phyloP scores from a whole-genome alignment of 768 basidiomycete genomes.

The Melanogaster broomeanus region DNA sequence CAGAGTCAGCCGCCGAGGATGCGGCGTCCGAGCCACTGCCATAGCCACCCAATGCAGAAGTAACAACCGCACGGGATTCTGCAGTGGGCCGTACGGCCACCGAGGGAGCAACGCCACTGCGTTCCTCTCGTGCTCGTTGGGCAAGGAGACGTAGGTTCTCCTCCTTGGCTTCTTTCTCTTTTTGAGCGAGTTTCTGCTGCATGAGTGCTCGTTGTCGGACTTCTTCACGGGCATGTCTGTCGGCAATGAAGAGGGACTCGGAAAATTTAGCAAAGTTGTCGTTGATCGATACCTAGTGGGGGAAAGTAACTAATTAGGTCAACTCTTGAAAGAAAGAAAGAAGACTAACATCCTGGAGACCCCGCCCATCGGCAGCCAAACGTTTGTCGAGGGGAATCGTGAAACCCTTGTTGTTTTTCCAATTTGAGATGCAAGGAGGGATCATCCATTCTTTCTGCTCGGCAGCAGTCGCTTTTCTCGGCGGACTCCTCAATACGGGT shows the following conservation, averaged over 20 bases:
- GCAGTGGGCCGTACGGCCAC: slow-evolving; percentile 62
- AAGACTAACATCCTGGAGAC: slow-evolving; percentile 87
- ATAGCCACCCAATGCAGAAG: slow-evolving; percentile 80
- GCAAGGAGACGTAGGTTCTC: slow-evolving; percentile 93
- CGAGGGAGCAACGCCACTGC: slow-evolving; percentile 69
- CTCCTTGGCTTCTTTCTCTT: slow-evolving; percentile 94
- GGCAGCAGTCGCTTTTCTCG: slow-evolving; percentile 91
- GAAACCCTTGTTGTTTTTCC: slow-evolving; percentile 99
- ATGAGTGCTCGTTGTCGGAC: slow-evolving; percentile 94
- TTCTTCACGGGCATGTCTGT: slow-evolving; percentile 97
- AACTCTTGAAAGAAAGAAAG: not conserved
- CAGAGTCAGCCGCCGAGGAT: slow-evolving; percentile 50
- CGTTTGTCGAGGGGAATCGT: slow-evolving; percentile 98
- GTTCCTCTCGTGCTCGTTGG: slow-evolving; percentile 94
- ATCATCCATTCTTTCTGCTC: slow-evolving; percentile 99
- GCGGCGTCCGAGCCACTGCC: slow-evolving; percentile 72
- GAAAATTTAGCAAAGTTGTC: slow-evolving; percentile 99
- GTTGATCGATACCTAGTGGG: slow-evolving; percentile 89
- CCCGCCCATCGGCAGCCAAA: slow-evolving; percentile 96
- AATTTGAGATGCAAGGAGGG: slow-evolving; percentile 98
- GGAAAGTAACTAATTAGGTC: not conserved
- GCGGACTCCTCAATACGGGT: slow-evolving; percentile 92
- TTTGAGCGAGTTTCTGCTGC: slow-evolving; percentile 98
- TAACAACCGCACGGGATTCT: slow-evolving; percentile 68
- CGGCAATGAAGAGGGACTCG: slow-evolving; percentile 92